Evolutionary conservation across 2,329 filamentous ascomycete genomes (phyloP), one percentile per base, ranked within the genome.

Genomic region (Aspergillus ochraceus): DNA sequence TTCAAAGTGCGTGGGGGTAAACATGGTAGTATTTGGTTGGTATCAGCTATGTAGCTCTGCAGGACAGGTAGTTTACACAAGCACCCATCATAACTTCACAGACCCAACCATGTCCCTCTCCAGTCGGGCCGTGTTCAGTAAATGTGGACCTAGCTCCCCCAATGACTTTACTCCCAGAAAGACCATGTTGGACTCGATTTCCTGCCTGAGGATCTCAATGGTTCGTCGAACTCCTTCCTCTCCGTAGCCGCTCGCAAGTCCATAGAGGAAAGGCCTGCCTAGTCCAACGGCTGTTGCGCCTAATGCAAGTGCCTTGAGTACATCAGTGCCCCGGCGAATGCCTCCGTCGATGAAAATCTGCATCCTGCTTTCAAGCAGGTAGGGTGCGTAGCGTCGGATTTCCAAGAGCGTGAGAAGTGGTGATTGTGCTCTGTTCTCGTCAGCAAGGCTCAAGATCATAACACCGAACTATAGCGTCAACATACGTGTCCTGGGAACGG

Each of bases 341-440:
- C 88, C 88, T 0, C 87, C 86, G 62, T 90, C 88, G 4, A 90
- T 76, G 55, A 83, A 85, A 0, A 90, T 82, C 66, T 89, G 85
- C 70, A 89, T 78, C 55, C 74, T 74, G 26, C 82, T 80, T 4
- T 61, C 59, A 54, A 90, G 86, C 0, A 90, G 79, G 57, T 84
- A 78, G 0, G 87, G 87, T 47, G 83, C 86, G 63, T 82, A 83
- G 64, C 81, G 81, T 59, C 86, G 86, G 61, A 90, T 78, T 73
- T 90, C 87, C 1, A 90, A 73, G 4, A 90, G 69, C 0, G 86
- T 81, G 36, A 89, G 70, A 30, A 90, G 79, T 0, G 84, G 80
- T 0, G 87, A 64, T 62, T 74, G 71, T 3, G 72, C 67, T 1
- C 67, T 71, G 32, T 39, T n/a, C 4, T 2, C 24, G 39, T 58